Percentiles rank a stretch among this genome's conserved stretches.
These are phyloP conservation scores for Magnolia changhungtana DNA, from an alignment of 164 flowering plant genomes.

Conservation along the genomic window DNA sequence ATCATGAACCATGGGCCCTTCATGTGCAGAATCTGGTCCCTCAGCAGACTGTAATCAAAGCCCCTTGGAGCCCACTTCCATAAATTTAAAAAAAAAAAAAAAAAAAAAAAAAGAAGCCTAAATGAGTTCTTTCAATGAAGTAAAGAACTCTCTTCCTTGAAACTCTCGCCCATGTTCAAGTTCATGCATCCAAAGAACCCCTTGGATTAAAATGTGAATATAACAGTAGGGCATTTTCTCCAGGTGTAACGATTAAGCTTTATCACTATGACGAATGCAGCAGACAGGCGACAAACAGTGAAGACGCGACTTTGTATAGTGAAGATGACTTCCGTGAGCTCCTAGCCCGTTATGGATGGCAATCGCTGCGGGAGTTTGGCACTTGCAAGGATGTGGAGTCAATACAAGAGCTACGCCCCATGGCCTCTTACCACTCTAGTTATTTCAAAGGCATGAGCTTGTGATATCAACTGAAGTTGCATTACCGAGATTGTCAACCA, in stretches of 20 bases:
- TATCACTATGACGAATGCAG: slow-evolving; percentile 14
- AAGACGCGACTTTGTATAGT: slow-evolving; percentile 16
- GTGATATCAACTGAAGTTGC: background rate
- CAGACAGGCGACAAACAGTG: slow-evolving; percentile 2
- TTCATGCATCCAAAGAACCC: no score
- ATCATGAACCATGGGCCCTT: no score
- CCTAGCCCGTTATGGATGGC: slow-evolving; percentile 15
- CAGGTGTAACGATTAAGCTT: slow-evolving; percentile 20
- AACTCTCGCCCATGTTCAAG: no score
- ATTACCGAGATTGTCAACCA: background rate
- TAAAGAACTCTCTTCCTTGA: no score
- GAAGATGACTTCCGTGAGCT: slow-evolving; percentile 17
- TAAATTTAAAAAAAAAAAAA: no score
- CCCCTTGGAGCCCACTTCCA: no score
- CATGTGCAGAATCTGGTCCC: no score
- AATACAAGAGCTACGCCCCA: slow-evolving; percentile 16
- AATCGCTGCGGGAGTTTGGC: slow-evolving; percentile 9
- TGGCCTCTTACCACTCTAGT: slow-evolving; percentile 11
- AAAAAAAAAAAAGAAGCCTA: no score
- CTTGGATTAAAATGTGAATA: no score
- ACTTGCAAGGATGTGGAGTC: slow-evolving; percentile 19
- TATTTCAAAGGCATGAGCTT: slow-evolving; percentile 6
- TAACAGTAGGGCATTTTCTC: background rate
- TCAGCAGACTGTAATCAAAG: no score
- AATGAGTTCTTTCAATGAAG: no score